phyloP scores from a whole-genome alignment of 73 alveolate genomes.

The Uronychia setigera region DNA sequence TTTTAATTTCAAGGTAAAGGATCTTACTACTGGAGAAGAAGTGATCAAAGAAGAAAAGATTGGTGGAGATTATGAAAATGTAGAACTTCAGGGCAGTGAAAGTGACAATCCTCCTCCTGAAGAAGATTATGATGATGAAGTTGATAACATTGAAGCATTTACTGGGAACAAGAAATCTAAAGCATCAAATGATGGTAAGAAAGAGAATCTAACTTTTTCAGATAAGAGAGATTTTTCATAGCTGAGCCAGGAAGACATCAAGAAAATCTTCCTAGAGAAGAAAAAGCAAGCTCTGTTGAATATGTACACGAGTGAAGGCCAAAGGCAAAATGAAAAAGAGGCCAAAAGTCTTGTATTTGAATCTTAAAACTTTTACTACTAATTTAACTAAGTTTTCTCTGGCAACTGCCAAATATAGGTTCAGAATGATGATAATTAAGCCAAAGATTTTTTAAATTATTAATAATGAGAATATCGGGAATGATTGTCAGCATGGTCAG shows the following conservation, averaged over 20 bases:
- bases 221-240: neutral
- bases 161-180: neutral
- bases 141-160: neutral
- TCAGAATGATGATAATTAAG: neutral
- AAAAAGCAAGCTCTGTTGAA: conserved; percentile 34
- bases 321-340: neutral
- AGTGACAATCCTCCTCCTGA: conserved; percentile 2
- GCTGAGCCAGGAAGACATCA: conserved; percentile 30
- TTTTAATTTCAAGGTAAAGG: no score
- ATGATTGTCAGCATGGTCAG: neutral
- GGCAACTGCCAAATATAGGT: no score
- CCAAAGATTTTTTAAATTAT: neutral
- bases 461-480: neutral
- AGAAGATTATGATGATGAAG: conserved; percentile 18
- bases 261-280: conserved; percentile 36
- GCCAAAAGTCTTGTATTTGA: neutral
- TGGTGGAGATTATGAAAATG: neutral
- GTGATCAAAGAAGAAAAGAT: neutral
- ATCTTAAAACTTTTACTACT: no score
- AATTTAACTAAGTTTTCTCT: no score
- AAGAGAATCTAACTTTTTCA: neutral
- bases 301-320: conserved; percentile 20
- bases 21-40: neutral
- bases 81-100: neutral
- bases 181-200: conserved; percentile 4